Base-by-base conservation (phyloP, 2,329 filamentous ascomycete genomes). In the Penicillium sp. region DNA sequence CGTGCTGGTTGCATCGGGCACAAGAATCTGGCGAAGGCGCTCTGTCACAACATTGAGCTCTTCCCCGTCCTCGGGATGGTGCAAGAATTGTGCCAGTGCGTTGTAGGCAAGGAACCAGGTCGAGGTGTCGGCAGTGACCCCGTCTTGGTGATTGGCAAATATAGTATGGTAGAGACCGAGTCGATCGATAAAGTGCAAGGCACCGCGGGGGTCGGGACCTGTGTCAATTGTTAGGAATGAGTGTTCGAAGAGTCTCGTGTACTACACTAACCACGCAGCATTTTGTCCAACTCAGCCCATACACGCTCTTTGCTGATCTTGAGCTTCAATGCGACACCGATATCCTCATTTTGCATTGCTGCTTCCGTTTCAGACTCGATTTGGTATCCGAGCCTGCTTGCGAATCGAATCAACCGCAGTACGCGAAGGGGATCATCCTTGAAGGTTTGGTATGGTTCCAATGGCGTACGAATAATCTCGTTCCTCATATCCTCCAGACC, bases 221-320 rank as follows among this genome's bases (percentile, higher is more conserved):
- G 22, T 6, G 35, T 20, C 3, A 6, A 16, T 7, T 44, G 35
- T 49, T 8, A 47, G 43, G 35, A 34, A 39, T 14, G 13, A 43
- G 11, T 26, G 24, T 3, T 11, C n/a, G 6, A 3, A 10, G 9
- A 22, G 24, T 1, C 24, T 11, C 6, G 28, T 6, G 20, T 22
- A 43, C 14, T 18, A 36, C 18, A 52, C 60, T 47, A 64, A 79
- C 87, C 86, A 68, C 81, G 85, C 14, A 97, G 74, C 83, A 95
- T 95, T 75, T 97, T 97, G 62, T 91, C 87, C 3, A 96, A 61
- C 65, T 98, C 93, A 3, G 85, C 79, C 0, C 89, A 88, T 1
- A 98, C 84, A 47, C 93, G 78, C 68, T 98, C 93, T 44, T 89
- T 82, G 61, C 87, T 96, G 56, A 98, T 97, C 66, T 98, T 98